Percentiles rank a stretch among this genome's conserved stretches.
Conservation (phyloP, 192 early-diverging fungal genomes). For the Diversispora epigaea region DNA sequence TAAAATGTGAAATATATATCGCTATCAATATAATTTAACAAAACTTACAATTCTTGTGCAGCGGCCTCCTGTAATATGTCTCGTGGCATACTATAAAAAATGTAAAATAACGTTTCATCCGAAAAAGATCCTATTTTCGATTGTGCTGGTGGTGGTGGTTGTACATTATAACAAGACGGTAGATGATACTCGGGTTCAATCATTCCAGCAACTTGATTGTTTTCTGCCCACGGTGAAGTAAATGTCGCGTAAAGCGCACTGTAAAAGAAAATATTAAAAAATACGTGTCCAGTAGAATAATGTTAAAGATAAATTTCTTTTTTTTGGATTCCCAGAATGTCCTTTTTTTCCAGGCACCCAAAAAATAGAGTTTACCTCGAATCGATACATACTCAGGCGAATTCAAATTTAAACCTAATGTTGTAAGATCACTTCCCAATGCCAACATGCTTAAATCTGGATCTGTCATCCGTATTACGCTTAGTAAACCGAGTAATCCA, state of each 20-base stretch:
- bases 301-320: not conserved
- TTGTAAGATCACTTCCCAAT: conserved; percentile 88
- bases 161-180: conserved; percentile 83
- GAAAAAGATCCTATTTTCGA: conserved; percentile 70
- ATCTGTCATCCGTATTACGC: conserved; percentile 76
- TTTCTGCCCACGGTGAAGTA: conserved; percentile 86
- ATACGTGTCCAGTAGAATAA: not conserved
- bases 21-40: not conserved
- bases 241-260: conserved; percentile 84
- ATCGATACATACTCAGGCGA: conserved; percentile 61
- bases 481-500: conserved; percentile 85
- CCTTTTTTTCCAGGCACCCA: no score
- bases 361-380: no score
- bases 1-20: not conserved
- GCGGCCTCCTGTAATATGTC: conserved; percentile 89
- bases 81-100: conserved; percentile 96
- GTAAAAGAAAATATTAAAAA: conserved; percentile 21
- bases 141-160: conserved; percentile 67
- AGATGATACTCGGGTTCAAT: conserved; percentile 84
- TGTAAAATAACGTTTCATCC: conserved; percentile 96
- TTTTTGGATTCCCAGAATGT: no score
- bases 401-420: conserved; percentile 75
- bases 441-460: conserved; percentile 77
- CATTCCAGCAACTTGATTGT: conserved; percentile 57
- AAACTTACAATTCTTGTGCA: conserved; percentile 82